Percentiles rank a stretch among this genome's conserved stretches.
These are phyloP conservation scores for Fraxinus ornus DNA, from an alignment of 305 asterid species.

Conservation along the genomic window DNA sequence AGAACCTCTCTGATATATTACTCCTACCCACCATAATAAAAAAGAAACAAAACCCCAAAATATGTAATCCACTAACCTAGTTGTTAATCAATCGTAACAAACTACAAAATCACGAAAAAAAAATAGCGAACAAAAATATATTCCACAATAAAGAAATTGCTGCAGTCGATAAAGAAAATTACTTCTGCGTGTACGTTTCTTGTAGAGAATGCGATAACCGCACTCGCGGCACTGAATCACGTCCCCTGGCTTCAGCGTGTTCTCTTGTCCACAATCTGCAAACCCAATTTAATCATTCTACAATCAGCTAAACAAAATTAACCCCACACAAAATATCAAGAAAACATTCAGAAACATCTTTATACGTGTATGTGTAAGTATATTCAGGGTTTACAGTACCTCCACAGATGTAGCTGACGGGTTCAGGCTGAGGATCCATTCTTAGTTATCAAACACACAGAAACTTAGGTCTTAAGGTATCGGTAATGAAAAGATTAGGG, in stretches of 20 bases:
- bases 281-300: not conserved
- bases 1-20: not conserved
- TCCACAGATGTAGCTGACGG: conserved; percentile 79
- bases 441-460: not conserved
- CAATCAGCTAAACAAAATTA: not conserved
- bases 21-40: no score
- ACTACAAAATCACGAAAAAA: not conserved
- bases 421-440: conserved; percentile 87
- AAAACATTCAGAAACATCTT: not conserved
- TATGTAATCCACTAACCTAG: not conserved
- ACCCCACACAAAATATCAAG: not conserved
- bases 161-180: conserved; percentile 9
- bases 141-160: not conserved
- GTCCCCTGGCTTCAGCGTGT: conserved; percentile 72
- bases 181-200: conserved; percentile 91
- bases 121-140: not conserved
- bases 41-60: no score
- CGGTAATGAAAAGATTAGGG: not conserved
- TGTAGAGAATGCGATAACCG: conserved; percentile 85
- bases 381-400: no score
- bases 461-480: not conserved
- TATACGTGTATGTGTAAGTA: no score
- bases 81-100: not conserved
- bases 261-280: conserved; percentile 88
- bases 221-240: conserved; percentile 93